Percentiles rank a stretch among this genome's conserved stretches.
phyloP scores from a whole-genome alignment of 1,284 basidiomycete species.

The Rhizopogon parksii region DNA sequence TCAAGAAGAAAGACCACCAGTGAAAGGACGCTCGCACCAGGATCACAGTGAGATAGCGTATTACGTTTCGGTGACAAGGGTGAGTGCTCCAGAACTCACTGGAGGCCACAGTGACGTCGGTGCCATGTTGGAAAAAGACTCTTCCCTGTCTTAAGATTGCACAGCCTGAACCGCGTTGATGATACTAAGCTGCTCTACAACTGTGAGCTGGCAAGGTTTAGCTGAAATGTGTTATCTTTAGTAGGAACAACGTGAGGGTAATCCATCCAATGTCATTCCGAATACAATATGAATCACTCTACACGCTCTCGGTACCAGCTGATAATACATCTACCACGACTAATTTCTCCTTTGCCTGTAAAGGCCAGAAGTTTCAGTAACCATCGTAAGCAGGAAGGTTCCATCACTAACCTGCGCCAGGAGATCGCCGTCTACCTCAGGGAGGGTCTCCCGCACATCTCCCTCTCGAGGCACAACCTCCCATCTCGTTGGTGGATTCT shows the following conservation, averaged over 20 bases:
- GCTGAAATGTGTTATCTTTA: not conserved
- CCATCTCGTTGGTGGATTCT: constrained; percentile 66
- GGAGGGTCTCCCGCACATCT: constrained; percentile 48
- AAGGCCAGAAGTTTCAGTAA: not conserved
- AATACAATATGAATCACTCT: not conserved
- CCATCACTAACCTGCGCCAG: constrained; percentile 41
- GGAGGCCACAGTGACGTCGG: too few relatives aligned
- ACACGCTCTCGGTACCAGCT: constrained; percentile 20
- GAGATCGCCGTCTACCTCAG: constrained; percentile 53
- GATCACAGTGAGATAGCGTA: too few relatives aligned
- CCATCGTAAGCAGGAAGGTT: not conserved
- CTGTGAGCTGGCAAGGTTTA: not conserved
- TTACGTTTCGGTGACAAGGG: too few relatives aligned
- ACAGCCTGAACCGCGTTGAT: not conserved
- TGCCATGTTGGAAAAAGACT: too few relatives aligned
- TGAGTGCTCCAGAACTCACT: too few relatives aligned
- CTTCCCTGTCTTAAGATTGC: too few relatives aligned
- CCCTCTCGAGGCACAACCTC: constrained; percentile 51
- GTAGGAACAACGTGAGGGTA: not conserved
- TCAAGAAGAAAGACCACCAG: too few relatives aligned
- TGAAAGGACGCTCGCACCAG: too few relatives aligned
- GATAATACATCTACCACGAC: constrained; percentile 5
- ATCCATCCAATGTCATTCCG: not conserved
- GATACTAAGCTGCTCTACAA: not conserved
- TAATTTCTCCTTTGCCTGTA: constrained; percentile 19